Conservation (phyloP, 208 protist species). For the Vickermania ingenoplastis region DNA sequence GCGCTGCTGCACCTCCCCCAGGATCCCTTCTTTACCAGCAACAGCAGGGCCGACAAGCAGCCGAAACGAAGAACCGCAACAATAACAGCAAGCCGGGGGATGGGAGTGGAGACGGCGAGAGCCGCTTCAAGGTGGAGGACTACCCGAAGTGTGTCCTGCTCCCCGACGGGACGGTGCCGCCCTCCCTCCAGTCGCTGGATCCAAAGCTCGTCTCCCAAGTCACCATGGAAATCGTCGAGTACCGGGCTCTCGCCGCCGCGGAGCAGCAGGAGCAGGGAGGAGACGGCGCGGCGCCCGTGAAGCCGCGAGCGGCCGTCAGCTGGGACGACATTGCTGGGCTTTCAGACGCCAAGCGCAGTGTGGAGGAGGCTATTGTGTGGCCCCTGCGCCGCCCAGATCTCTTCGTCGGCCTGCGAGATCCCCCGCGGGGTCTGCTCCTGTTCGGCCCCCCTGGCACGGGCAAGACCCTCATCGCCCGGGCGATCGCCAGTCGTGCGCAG, state of each 20-base stretch:
- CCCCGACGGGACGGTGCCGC: background rate
- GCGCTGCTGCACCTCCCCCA: background rate
- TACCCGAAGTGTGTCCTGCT: constrained; percentile 2
- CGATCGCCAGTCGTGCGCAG: constrained; percentile 68
- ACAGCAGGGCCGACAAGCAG: background rate
- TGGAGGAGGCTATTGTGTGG: constrained; percentile 78
- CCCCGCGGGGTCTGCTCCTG: constrained; percentile 82
- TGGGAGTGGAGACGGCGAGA: background rate
- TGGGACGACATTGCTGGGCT: constrained; percentile 80
- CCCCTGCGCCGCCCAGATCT: constrained; percentile 62
- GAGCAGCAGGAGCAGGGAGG: background rate
- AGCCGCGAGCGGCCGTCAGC: background rate
- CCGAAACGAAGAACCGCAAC: background rate
- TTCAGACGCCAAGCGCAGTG: constrained; percentile 63
- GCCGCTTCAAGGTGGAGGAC: background rate
- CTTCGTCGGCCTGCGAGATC: constrained; percentile 72
- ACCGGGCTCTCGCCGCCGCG: background rate
- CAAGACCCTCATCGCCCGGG: constrained; percentile 90
- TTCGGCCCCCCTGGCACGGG: constrained; percentile 89
- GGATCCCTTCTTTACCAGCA: background rate
- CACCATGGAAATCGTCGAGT: background rate
- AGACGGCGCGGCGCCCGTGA: background rate
- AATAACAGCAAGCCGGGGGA: background rate
- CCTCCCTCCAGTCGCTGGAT: background rate
- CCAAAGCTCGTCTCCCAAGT: background rate